These are phyloP conservation scores for Alternaria hordeiaustralica DNA, from an alignment of 2,329 filamentous ascomycete species.

Conservation along the genomic window DNA sequence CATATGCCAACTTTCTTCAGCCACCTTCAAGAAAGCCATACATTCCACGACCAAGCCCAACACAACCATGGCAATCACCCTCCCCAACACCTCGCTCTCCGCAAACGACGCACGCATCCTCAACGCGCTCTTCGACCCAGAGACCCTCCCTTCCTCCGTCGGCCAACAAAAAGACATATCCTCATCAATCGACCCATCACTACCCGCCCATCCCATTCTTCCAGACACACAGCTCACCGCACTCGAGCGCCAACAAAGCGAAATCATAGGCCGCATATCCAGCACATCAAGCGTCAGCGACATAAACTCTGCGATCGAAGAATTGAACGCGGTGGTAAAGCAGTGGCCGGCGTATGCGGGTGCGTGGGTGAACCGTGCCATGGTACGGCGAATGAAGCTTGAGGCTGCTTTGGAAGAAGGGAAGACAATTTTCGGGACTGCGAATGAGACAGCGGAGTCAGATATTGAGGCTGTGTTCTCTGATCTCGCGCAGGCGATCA, in stretches of 20 bases:
- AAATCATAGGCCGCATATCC: conserved; percentile 50
- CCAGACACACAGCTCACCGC: conserved; percentile 42
- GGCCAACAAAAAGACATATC: conserved; percentile 55
- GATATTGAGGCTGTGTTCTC: conserved; percentile 33
- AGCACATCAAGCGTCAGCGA: conserved; percentile 15
- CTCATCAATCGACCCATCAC: conserved; percentile 53
- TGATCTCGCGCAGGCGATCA: conserved; percentile 58
- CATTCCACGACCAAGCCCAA: not conserved
- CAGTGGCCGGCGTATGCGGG: conserved; percentile 72
- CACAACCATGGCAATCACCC: conserved; percentile 27
- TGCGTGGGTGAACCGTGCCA: conserved; percentile 76
- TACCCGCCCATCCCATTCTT: conserved; percentile 52
- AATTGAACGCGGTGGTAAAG: conserved; percentile 63
- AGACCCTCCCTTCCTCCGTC: conserved; percentile 54
- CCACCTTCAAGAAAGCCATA: not conserved
- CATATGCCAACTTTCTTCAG: not conserved
- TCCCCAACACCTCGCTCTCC: conserved; percentile 56
- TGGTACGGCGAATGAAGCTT: conserved; percentile 67
- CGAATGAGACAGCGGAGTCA: not conserved
- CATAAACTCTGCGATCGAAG: conserved; percentile 30
- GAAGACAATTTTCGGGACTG: conserved; percentile 23
- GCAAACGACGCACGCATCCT: conserved; percentile 48
- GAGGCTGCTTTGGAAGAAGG: conserved; percentile 20
- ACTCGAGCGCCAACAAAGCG: conserved; percentile 52
- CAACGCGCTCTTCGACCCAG: conserved; percentile 50